Base-by-base conservation (phyloP, 257 asterid genomes). In the Capsicum baccatum region DNA sequence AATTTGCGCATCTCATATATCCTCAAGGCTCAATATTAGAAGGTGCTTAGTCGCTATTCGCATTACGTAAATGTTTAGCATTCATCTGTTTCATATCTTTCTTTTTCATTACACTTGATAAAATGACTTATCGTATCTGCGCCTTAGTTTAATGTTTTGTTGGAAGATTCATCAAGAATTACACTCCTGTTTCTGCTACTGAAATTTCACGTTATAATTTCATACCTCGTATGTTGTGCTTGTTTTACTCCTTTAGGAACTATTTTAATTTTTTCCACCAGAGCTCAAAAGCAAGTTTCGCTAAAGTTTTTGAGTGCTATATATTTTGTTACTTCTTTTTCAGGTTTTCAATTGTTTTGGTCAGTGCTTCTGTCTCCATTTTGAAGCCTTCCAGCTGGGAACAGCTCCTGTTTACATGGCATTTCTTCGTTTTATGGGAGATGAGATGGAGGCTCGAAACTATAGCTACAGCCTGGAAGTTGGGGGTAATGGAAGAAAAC, bases 301-400 rank as follows among this genome's bases (percentile, higher is more conserved):
- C 48, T 52, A 12, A 74, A 12, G 47, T 21, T 0, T 9, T 26
- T 26, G 56, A 70, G 79, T 70, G 56, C 7, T 4, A 42, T 42
- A 70, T 42, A 35, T 68, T 56, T 50, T 54, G 16, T 83, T n/a
- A 9, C 79, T 33, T 67, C 56, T 44, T 52, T 73, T 73, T 44
- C 74, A 84, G 86, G 86, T 84, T 16, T 84, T 84, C 37, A 39
- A 84, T 78, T 84, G 86, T 78, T 84, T 78, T 84, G 82, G 82
- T 78, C 82, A 78, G 14, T 78, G 82, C 16, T 78, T 78, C 82
- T 78, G 82, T 78, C 82, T 78, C 9, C 82, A 78, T 78, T 78
- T 78, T 4, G 82, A 78, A 54, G 82, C 82, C 50, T 78, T 78
- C 33, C 82, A 78, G 33, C 63, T 52, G 11, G 82, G 82, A 78